Percentiles rank a stretch among this genome's conserved stretches.
Conservation (phyloP, 169 alveolate genomes). For the Toxoplasma gondii region DNA sequence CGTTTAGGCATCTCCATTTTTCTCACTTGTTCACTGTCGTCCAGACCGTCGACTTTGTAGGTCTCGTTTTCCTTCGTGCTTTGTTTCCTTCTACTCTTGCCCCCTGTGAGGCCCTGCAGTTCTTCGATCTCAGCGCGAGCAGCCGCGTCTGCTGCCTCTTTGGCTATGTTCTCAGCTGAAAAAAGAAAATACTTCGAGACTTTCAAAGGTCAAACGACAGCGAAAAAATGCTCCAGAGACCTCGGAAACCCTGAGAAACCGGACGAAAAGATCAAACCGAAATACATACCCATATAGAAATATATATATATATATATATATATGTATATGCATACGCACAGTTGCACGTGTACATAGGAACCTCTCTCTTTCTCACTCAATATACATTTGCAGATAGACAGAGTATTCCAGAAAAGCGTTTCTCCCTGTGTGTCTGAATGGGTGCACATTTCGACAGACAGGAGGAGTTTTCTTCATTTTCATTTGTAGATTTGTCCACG, state of each 20-base stretch:
- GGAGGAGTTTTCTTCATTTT: too few species aligned
- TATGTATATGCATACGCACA: neutral
- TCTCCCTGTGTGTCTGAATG: too few species aligned
- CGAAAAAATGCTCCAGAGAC: too few species aligned
- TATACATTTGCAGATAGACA: too few species aligned
- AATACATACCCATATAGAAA: neutral
- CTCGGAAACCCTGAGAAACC: too few species aligned
- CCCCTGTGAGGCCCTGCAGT: slow-evolving; percentile 61
- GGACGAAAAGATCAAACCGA: too few species aligned
- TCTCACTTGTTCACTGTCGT: slow-evolving; percentile 12
- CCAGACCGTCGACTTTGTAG: slow-evolving; percentile 42
- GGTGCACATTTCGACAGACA: too few species aligned
- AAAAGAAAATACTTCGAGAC: neutral
- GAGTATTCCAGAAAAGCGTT: too few species aligned
- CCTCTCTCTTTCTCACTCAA: neutral
- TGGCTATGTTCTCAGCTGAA: slow-evolving; percentile 30
- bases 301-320: too few species aligned
- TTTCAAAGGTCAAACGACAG: too few species aligned
- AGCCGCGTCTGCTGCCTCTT: slow-evolving; percentile 61
- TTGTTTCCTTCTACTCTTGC: slow-evolving; percentile 38
- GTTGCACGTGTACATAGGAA: neutral
- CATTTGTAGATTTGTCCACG: too few species aligned
- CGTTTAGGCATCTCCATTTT: neutral
- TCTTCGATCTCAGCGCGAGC: slow-evolving; percentile 70
- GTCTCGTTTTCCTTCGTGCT: slow-evolving; percentile 48